Conservation (phyloP, 768 basidiomycete genomes). For the Suillus tomentosus region DNA sequence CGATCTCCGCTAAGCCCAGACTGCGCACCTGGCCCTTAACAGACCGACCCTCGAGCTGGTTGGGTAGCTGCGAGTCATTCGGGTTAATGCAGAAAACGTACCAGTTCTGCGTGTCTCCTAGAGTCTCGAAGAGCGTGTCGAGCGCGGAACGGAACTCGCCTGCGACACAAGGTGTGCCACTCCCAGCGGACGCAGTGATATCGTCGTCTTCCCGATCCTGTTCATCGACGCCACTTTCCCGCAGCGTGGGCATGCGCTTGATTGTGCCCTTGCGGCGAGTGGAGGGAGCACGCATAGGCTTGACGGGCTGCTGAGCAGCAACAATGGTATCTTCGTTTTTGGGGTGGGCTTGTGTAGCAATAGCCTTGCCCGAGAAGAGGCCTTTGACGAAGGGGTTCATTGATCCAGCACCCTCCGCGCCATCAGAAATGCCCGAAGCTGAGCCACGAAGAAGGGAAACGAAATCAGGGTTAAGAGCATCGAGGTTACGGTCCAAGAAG, state of each 20-base stretch:
- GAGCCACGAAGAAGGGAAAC: slow-evolving; percentile 83
- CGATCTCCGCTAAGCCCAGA: slow-evolving; percentile 76
- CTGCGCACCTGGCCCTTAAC: slow-evolving; percentile 92
- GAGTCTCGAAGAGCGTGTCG: slow-evolving; percentile 82
- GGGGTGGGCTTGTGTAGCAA: slow-evolving; percentile 91
- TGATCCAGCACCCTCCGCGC: slow-evolving; percentile 72
- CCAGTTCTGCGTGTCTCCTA: slow-evolving; percentile 91
- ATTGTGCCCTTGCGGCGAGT: slow-evolving; percentile 79
- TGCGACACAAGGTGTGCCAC: slow-evolving; percentile 68
- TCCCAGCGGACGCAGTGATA: slow-evolving; percentile 31
- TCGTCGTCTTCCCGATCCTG: slow-evolving; percentile 47
- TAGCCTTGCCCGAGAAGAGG: slow-evolving; percentile 84
- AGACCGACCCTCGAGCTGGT: slow-evolving; percentile 89
- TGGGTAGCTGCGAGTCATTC: slow-evolving; percentile 93
- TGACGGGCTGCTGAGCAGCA: slow-evolving; percentile 88
- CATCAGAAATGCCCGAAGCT: slow-evolving; percentile 34
- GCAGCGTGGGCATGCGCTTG: slow-evolving; percentile 50
- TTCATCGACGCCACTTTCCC: slow-evolving; percentile 33
- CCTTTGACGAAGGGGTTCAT: slow-evolving; percentile 91
- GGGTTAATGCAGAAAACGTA: slow-evolving; percentile 92
- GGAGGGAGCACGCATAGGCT: slow-evolving; percentile 93
- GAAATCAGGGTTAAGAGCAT: slow-evolving; percentile 91
- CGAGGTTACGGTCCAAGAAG: slow-evolving; percentile 87
- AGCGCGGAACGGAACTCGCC: slow-evolving; percentile 87
- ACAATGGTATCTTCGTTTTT: slow-evolving; percentile 95